Evolutionary conservation across 1,284 basidiomycete species (phyloP), one percentile per base, ranked within the genome.

Genomic region (Mrakiaceae sp.): DNA sequence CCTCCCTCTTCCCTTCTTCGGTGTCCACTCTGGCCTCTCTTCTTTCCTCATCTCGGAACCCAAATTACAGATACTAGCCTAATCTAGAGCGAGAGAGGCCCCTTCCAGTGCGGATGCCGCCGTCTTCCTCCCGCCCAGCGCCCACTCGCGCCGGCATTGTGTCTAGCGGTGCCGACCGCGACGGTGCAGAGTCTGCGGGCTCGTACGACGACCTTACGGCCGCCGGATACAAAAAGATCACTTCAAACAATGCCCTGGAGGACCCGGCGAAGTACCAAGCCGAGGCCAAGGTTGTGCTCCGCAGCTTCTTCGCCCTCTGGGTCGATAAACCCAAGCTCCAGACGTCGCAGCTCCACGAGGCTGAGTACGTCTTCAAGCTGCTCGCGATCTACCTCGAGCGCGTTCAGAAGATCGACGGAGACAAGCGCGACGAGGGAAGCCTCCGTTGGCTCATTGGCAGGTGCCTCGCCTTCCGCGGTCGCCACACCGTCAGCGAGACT

Each of bases 261-360:
- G 4, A 44, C 44, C 64, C 60, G 5, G 5, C 27, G 0, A 43
- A 27, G 16, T 62, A 66, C 52, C 60, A 66, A 10, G 11, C 60
- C 5, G 56, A 62, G n/a, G 62, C 64, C 2, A 60, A 44, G 9
- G 49, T 57, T 7, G 54, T 66, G 8, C 58, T 66, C 49, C 27
- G 48, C 9, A 48, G 64, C 3, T 62, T 66, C 51, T 66, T 52
- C 27, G 44, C 44, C 1, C 60, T 66, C 12, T 66, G 64, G 64
- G 59, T 65, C 52, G 60, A 65, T 52, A 44, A 4, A n/a, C 39
- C 42, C 40, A 16, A 5, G 9, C 27, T n/a, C 55, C 48, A 58
- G 53, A 7, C 44, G 27, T 40, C 16, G 16, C 48, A 42, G 40
- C 14, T 10, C 55, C 52, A 46, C 42, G 54, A 66, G 46, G 60